Evolutionary conservation across 2,329 filamentous ascomycete species (phyloP).

Genomic region (Cladosporium sp.): DNA sequence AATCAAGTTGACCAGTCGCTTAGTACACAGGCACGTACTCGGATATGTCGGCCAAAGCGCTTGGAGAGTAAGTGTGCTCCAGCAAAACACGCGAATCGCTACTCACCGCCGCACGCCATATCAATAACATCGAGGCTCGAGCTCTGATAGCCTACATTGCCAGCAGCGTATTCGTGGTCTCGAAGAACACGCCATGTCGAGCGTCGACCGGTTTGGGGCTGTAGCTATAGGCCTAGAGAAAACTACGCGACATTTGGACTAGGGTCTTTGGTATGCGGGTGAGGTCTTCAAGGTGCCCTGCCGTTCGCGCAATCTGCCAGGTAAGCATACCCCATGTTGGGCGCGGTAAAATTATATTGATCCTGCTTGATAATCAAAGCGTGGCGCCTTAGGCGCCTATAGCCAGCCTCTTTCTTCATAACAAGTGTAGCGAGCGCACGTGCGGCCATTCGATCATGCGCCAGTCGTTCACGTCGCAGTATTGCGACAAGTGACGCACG

Average conservation of each 20-base stretch:
- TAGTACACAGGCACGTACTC: neutral
- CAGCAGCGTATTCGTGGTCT: neutral
- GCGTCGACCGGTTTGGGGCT: neutral
- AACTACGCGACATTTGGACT: neutral
- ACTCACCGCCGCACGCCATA: neutral
- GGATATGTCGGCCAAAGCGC: neutral
- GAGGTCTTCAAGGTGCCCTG: neutral
- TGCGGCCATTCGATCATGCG: slow-evolving; percentile 1
- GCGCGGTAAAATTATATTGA: neutral
- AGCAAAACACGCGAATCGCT: neutral
- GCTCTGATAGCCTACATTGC: neutral
- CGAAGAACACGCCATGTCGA: neutral
- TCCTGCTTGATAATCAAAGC: slow-evolving; percentile 11
- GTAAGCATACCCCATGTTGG: slow-evolving; percentile 17
- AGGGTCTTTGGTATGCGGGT: neutral
- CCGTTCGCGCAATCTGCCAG: slow-evolving; percentile 14
- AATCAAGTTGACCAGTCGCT: slow-evolving; percentile 1
- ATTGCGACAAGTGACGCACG: neutral
- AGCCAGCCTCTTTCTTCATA: slow-evolving; percentile 7
- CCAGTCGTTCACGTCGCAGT: neutral
- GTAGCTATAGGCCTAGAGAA: neutral
- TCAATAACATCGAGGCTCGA: neutral
- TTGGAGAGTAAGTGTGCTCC: neutral
- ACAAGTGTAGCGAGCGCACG: slow-evolving; percentile 1
- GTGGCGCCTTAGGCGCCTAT: neutral